Conservation (phyloP, 2,329 filamentous ascomycete species). For the Trematosphaeria pertusa region DNA sequence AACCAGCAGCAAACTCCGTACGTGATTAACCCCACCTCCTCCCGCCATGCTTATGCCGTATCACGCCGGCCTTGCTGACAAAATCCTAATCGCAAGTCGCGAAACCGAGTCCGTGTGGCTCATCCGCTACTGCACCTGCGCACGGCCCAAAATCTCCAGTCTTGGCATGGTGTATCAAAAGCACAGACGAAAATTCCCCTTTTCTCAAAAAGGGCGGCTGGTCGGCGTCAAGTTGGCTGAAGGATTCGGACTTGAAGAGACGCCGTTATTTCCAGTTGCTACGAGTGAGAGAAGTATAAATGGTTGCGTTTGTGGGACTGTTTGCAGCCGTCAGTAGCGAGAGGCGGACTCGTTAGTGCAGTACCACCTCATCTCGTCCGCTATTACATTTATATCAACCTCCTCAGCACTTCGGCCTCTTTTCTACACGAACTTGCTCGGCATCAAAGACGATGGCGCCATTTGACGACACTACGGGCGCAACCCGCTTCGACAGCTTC, state of each 20-base stretch:
- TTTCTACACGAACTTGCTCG: too few relatives aligned
- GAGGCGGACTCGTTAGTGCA: too few relatives aligned
- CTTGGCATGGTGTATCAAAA: slow-evolving; percentile 12
- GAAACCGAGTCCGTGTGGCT: neutral
- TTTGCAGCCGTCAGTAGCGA: too few relatives aligned
- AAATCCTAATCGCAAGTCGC: neutral
- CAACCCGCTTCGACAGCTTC: slow-evolving; percentile 49
- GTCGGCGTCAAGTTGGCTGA: too few relatives aligned
- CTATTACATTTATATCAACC: too few relatives aligned
- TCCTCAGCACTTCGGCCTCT: too few relatives aligned
- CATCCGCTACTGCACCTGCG: slow-evolving; percentile 4
- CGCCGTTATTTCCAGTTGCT: too few relatives aligned
- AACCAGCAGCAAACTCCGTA: neutral
- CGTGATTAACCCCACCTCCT: neutral
- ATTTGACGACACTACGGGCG: slow-evolving; percentile 24
- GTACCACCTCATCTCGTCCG: too few relatives aligned
- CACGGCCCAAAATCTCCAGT: slow-evolving; percentile 7
- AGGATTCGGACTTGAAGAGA: too few relatives aligned
- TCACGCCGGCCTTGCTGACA: neutral
- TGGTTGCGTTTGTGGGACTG: too few relatives aligned
- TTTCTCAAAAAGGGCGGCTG: too few relatives aligned
- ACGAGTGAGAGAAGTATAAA: too few relatives aligned
- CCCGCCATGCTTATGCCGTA: neutral
- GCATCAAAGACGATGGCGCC: slow-evolving; percentile 26
- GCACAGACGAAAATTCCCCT: slow-evolving; percentile 1